Base-by-base conservation (phyloP, 2,329 filamentous ascomycete species). In the Aspergillus fischeri region DNA sequence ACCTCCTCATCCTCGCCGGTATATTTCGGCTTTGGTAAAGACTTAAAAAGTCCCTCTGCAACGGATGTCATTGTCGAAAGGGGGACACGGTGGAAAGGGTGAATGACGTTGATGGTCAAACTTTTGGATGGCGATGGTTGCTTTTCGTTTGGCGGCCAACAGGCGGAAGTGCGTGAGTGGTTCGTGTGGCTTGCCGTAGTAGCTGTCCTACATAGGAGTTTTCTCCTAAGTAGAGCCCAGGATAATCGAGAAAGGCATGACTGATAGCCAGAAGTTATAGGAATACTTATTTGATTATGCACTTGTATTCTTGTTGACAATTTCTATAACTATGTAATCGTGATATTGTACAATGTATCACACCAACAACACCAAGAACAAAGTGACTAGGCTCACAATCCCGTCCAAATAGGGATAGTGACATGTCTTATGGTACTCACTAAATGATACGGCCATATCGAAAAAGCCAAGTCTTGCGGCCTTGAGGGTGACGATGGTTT, bases 11-110 rank as follows among this genome's bases (percentile, higher is more conserved):
- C 87, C 71, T 96, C 91, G 65, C 90, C 92, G 4, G 88, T 91
- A 71, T 97, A 96, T 77, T 90, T 93, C 17, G 93, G 92, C 73
- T 92, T 92, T 3, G 93, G 93, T 47, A 97, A 81, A 56, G 90
- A 87, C 70, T 86, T 86, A 62, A 91, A 86, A 47, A 97, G 83
- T 57, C 91, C 90, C 58, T 85, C 82, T 64, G 83, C 83, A 69
- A 90, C 81, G 58, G 86, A 87, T 58, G 86, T 78, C 86, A 90
- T 90, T 62, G 56, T 67, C 53, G 58, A 51, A 62, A 52, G 53
- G 45, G 53, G 50, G 44, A 20, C 9, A 42, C 27, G 32, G 21
- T 44, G 29, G 53, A 56, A 54, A 59, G 57, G 52, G 47, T 53
- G 58, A 57, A 54, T 57, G 57, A 59, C 38, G 51, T 61, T 45